A percentile compares a stretch with the other conserved stretches of the same genome.
phyloP scores from a whole-genome alignment of 805 yeast species.

The Candida germanica region DNA sequence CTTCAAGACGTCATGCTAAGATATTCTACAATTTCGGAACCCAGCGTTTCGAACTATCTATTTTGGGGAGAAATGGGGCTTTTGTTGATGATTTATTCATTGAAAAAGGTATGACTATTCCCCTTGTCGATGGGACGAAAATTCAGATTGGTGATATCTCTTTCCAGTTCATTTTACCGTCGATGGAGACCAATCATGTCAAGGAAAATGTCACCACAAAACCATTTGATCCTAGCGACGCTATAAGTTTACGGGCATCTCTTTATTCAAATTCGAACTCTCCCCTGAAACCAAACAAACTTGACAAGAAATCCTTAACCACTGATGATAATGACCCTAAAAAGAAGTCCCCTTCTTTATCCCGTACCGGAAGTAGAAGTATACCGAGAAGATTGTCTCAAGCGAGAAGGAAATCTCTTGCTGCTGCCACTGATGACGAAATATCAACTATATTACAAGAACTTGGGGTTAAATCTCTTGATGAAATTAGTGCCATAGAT shows the following conservation, averaged over 20 bases:
- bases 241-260: conserved; percentile 52
- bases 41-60: conserved; percentile 87
- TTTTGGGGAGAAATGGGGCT: conserved; percentile 94
- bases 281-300: conserved; percentile 14
- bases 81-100: conserved; percentile 90
- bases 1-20: conserved; percentile 91
- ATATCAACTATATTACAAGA: conserved; percentile 34
- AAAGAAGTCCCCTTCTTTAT: conserved; percentile 1
- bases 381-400: conserved; percentile 29
- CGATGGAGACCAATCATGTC: conserved; percentile 43
- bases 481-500: conserved; percentile 27
- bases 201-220: conserved; percentile 20
- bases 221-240: conserved; percentile 60
- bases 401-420: conserved; percentile 37
- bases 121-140: conserved; percentile 73
- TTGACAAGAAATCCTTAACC: conserved; percentile 3
- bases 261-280: conserved; percentile 31
- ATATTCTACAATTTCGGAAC: conserved; percentile 96
- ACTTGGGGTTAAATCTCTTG: conserved; percentile 31
- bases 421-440: conserved; percentile 38
- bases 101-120: conserved; percentile 89
- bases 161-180: conserved; percentile 83
- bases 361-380: conserved; percentile 8
- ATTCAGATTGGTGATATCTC: conserved; percentile 93
- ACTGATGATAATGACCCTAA: conserved; percentile 4